Evolutionary conservation across 2,329 filamentous ascomycete species (phyloP).

Genomic region (Xylariaceae sp.): DNA sequence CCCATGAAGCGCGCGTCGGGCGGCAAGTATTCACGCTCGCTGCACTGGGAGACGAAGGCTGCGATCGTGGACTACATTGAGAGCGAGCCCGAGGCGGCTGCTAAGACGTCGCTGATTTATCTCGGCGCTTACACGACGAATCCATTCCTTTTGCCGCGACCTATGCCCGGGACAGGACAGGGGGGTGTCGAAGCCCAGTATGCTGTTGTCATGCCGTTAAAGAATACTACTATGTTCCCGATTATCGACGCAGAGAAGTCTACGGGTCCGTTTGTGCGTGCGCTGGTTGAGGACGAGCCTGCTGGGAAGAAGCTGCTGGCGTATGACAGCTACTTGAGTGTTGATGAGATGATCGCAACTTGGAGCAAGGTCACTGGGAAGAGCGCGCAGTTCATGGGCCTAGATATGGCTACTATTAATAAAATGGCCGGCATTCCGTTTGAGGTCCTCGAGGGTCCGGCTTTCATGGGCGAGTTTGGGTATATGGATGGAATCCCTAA

Average conservation of each 20-base stretch:
- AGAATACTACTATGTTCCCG: conserved; percentile 29
- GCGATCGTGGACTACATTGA: conserved; percentile 29
- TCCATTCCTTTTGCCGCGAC: conserved; percentile 27
- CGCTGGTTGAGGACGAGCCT: conserved; percentile 38
- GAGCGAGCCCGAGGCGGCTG: conserved; percentile 21
- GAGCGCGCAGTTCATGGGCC: conserved; percentile 29
- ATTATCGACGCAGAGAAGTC: conserved; percentile 37
- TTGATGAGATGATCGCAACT: conserved; percentile 30
- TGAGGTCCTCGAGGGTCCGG: conserved; percentile 26
- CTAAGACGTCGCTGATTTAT: conserved; percentile 30
- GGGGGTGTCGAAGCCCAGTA: too few relatives aligned
- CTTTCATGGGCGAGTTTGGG: conserved; percentile 27
- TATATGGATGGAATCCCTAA: conserved; percentile 39
- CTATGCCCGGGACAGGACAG: conserved; percentile 24
- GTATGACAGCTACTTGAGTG: conserved; percentile 37
- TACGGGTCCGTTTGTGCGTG: conserved; percentile 42
- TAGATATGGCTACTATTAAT: conserved; percentile 33
- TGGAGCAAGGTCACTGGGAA: conserved; percentile 38
- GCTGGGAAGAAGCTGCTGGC: conserved; percentile 41
- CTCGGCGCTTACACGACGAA: conserved; percentile 32
- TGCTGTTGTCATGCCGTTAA: conserved; percentile 28
- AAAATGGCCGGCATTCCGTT: conserved; percentile 31
- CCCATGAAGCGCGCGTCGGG: conserved; percentile 15
- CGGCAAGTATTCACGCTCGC: conserved; percentile 23
- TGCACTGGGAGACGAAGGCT: conserved; percentile 32